Base-by-base conservation (phyloP, 768 basidiomycete genomes). In the Boletus patriciae region DNA sequence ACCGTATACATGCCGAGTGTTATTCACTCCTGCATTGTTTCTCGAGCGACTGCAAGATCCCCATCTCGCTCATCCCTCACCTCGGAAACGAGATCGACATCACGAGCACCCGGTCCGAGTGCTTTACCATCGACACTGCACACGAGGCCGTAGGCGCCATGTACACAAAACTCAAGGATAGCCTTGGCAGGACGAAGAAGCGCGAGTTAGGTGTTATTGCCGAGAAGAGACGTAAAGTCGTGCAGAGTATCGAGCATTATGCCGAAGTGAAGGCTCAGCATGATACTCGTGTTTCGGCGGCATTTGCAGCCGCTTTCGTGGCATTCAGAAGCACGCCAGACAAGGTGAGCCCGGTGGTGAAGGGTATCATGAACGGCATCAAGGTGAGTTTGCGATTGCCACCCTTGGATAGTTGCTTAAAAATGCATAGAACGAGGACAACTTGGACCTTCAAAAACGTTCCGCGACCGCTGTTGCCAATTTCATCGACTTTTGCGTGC, bases 301-400 rank as follows among this genome's bases (percentile, higher is more conserved):
- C 93, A 0, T 89, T 97, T 65, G 93, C 95, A 9, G 88, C 92
- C 2, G 93, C 95, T 0, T 88, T 94, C 61, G 88, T 99, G 13
- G 88, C 94, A 9, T 85, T 98, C 61, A 81, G 83, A 67, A 84
- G 84, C 34, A 85, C 92, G 12, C 96, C 97, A 0, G 85, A 93
- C 58, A 98, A 97, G 75, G 87, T 98, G 59, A 96, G 92, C 63
- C 95, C 97, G 0, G 86, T 99, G 46, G 94, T 99, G 43, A 94
- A 95, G 70, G 93, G 92, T 23, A 87, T 98, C 54, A 98, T 98
- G 90, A 96, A 94, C 55, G 92, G 94, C 23, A 88, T 98, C 77
- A 98, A 97, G 84, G 95, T 92, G 50, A 42, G 82, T 55, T 40
- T 8, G 19, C 45, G 46, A 52, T 34, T n/a, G 18, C 42, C 37